These are phyloP conservation scores for Chalciporus pseudorubinellus DNA, from an alignment of 768 basidiomycete genomes.

Conservation along the genomic window DNA sequence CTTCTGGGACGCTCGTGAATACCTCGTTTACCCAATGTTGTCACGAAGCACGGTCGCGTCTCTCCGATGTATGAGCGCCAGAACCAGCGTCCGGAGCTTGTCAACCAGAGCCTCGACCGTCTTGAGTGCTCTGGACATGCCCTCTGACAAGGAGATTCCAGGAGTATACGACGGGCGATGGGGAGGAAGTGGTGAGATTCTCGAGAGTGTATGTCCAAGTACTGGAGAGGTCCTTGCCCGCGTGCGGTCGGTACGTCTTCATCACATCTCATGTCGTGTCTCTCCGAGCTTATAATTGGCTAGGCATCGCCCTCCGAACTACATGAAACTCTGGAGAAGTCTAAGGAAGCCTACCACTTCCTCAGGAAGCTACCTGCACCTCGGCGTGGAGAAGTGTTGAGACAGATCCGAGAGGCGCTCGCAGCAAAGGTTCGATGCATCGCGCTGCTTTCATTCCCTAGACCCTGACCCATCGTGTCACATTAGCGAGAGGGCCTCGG, in stretches of 20 bases:
- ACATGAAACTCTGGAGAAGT: constrained; percentile 60
- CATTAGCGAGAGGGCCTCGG: constrained; percentile 73
- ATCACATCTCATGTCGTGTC: neutral
- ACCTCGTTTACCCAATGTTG: constrained; percentile 16
- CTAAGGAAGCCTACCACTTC: constrained; percentile 67
- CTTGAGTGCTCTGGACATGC: constrained; percentile 63
- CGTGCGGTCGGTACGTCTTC: constrained; percentile 58
- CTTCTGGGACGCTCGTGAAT: neutral
- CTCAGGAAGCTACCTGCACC: constrained; percentile 85
- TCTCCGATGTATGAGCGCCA: constrained; percentile 20
- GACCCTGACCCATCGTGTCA: constrained; percentile 6
- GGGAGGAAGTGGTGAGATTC: constrained; percentile 69
- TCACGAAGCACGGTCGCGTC: constrained; percentile 17
- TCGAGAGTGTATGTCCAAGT: constrained; percentile 75
- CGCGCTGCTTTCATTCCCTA: neutral
- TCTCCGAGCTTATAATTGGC: constrained; percentile 11
- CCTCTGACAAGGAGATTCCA: constrained; percentile 49
- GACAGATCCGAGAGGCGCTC: constrained; percentile 84
- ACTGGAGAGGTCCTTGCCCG: constrained; percentile 83
- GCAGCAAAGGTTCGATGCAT: constrained; percentile 58
- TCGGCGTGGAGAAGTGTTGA: constrained; percentile 79
- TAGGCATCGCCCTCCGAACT: constrained; percentile 76
- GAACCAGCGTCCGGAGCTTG: constrained; percentile 39
- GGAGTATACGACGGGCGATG: constrained; percentile 86
- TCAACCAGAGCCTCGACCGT: constrained; percentile 71